Evolutionary conservation across 2,329 filamentous ascomycete genomes (phyloP), one percentile per base, ranked within the genome.

Genomic region (Pseudogymnoascus sp.): DNA sequence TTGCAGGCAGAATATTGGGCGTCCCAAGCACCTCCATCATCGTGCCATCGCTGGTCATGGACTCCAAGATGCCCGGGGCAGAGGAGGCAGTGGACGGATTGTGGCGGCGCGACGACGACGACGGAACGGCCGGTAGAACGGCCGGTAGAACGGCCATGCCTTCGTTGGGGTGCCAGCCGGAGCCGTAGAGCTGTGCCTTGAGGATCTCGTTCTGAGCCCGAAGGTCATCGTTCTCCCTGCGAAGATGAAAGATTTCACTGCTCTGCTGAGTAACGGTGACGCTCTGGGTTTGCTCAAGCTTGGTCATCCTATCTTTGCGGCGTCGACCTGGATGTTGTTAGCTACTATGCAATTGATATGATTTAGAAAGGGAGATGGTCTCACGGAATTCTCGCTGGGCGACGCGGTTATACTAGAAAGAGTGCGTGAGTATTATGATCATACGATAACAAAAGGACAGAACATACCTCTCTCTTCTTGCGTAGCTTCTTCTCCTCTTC

Each of bases 311-410:
- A 65, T 78, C 76, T 68, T 78, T 78, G 62, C 77, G 73, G 65
- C 77, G 70, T 65, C 76, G 75, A 37, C 77, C 77, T 78, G 47
- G n/a, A 45, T 6, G 14, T 12, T 29, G 14, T 51, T 51, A 51
- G 45, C 23, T 26, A n/a, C 14, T 10, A 5, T 51, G 12, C 23
- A 8, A 5, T 61, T 37, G 2, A 64, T 70, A 66, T 69, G 66
- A 60, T 36, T 62, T 39, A 64, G 16, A 29, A 18, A 18, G 11
- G 59, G 34, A 51, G 47, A 31, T 61, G 40, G 42, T 69, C 75
- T 68, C 76, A 78, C 76, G 75, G 66, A 78, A 78, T 67, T 78
- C 75, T 67, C 77, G 69, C 64, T 78, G 77, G 57, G 77, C 77
- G 67, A 78, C 75, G 59, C 76, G 73, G 65, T 78, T 78, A 67